Conservation (phyloP, 371 early-diverging fungal species). For the Catenaria anguillulae region DNA sequence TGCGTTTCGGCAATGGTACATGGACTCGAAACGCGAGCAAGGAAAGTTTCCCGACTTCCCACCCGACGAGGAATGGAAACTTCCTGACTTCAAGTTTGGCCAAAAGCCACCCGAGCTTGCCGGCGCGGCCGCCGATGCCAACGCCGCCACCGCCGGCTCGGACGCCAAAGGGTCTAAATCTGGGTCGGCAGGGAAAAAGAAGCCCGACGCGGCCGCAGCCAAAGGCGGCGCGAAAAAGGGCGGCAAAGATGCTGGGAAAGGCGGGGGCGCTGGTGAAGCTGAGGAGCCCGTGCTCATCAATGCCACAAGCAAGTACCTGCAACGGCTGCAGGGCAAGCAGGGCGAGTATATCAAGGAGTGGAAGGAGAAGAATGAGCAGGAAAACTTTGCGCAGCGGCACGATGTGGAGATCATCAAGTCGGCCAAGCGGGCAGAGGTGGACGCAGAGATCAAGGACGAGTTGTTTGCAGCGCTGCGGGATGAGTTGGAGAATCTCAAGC, state of each 20-base stretch:
- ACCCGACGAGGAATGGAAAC: slow-evolving; percentile 27
- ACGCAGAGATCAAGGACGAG: slow-evolving; percentile 35
- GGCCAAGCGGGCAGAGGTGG: slow-evolving; percentile 35
- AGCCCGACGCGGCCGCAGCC: background rate
- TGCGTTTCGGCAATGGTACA: slow-evolving; percentile 41
- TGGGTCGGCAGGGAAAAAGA: too few species aligned
- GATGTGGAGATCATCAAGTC: slow-evolving; percentile 39
- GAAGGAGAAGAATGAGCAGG: slow-evolving; percentile 30
- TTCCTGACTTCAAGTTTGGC: slow-evolving; percentile 28
- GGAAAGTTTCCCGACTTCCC: slow-evolving; percentile 42
- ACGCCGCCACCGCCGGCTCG: background rate
- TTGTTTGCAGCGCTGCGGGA: slow-evolving; percentile 35
- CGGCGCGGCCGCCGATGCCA: background rate
- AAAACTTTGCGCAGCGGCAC: slow-evolving; percentile 41
- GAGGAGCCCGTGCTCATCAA: background rate
- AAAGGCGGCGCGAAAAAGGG: background rate
- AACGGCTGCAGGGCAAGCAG: background rate
- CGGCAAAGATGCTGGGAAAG: slow-evolving; percentile 6
- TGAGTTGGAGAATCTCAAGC: slow-evolving; percentile 36
- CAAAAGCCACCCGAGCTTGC: background rate
- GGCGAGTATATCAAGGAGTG: slow-evolving; percentile 16
- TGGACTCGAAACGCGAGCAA: slow-evolving; percentile 31
- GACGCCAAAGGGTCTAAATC: too few species aligned
- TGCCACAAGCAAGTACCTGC: background rate
- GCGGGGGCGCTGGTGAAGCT: background rate